These are phyloP conservation scores for Recurvomyces mirabilis DNA, from an alignment of 495 filamentous ascomycete genomes.

Conservation along the genomic window DNA sequence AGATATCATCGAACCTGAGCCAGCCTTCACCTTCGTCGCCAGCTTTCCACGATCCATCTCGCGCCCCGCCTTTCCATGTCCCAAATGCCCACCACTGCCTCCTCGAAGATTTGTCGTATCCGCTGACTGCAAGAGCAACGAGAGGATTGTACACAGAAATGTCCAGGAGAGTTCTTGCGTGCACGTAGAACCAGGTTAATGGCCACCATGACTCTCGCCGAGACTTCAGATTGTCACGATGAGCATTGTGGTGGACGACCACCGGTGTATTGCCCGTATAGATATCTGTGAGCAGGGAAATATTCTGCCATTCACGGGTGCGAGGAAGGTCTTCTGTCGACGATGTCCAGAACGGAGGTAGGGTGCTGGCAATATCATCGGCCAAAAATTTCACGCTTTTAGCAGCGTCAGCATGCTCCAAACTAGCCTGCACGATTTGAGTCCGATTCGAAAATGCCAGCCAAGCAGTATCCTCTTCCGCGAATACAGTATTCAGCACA, in stretches of 20 bases:
- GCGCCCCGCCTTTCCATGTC: neutral
- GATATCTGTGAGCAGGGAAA: slow-evolving; percentile 45
- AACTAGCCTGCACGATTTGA: neutral
- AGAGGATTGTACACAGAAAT: slow-evolving; percentile 11
- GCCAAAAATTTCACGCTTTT: neutral
- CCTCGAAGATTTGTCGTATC: neutral
- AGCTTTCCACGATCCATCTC: neutral
- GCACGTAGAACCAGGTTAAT: slow-evolving; percentile 47
- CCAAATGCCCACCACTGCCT: neutral
- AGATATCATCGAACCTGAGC: neutral
- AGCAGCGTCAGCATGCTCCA: neutral
- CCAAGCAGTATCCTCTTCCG: slow-evolving; percentile 10
- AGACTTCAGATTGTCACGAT: slow-evolving; percentile 32
- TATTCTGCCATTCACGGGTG: slow-evolving; percentile 33
- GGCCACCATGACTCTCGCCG: slow-evolving; percentile 40
- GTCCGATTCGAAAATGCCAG: neutral
- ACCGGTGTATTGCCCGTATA: slow-evolving; percentile 39
- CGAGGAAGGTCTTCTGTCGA: slow-evolving; percentile 17
- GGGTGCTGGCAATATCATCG: neutral
- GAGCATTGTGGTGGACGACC: slow-evolving; percentile 35
- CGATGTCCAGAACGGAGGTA: neutral
- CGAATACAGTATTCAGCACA: slow-evolving; percentile 34
- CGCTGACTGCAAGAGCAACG: neutral
- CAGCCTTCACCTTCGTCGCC: neutral
- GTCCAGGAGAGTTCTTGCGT: slow-evolving; percentile 41